phyloP scores from a whole-genome alignment of 306 rosid species.

The Lathyrus sativus region DNA sequence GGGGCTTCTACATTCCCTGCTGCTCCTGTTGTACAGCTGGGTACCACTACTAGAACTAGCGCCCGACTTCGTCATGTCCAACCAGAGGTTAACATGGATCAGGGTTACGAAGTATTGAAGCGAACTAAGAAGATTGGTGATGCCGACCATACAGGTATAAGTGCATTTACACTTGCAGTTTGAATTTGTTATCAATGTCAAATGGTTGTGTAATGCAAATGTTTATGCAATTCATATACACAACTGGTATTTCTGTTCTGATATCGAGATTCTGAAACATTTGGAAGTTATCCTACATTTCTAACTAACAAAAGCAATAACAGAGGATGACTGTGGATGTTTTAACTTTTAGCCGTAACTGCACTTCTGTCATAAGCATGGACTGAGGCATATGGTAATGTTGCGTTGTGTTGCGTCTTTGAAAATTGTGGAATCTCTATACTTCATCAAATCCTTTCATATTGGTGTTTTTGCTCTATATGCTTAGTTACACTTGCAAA shows the following conservation, averaged over 20 bases:
- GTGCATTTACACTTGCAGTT: slow-evolving; percentile 2
- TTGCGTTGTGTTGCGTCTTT: slow-evolving; percentile 7
- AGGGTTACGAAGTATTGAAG: slow-evolving; percentile 69
- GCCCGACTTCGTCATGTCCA: slow-evolving; percentile 91
- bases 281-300: slow-evolving; percentile 2
- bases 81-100: slow-evolving; percentile 74
- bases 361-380: slow-evolving; percentile 12
- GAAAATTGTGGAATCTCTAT: slow-evolving; percentile 9
- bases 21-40: slow-evolving; percentile 79
- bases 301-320: slow-evolving; percentile 1
- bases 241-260: neutral
- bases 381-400: slow-evolving; percentile 1
- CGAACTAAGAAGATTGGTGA: slow-evolving; percentile 67
- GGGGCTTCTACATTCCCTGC: slow-evolving; percentile 63
- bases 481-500: neutral
- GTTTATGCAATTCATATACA: slow-evolving; percentile 2
- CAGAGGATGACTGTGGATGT: neutral
- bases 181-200: slow-evolving; percentile 1
- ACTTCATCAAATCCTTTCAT: neutral
- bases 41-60: slow-evolving; percentile 70
- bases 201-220: slow-evolving; percentile 1
- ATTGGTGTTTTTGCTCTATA: neutral
- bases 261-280: slow-evolving; percentile 27
- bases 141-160: slow-evolving; percentile 68
- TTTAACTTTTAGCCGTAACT: neutral